Evolutionary conservation across 2,329 filamentous ascomycete genomes (phyloP).

Genomic region (Penicillium glabrum): DNA sequence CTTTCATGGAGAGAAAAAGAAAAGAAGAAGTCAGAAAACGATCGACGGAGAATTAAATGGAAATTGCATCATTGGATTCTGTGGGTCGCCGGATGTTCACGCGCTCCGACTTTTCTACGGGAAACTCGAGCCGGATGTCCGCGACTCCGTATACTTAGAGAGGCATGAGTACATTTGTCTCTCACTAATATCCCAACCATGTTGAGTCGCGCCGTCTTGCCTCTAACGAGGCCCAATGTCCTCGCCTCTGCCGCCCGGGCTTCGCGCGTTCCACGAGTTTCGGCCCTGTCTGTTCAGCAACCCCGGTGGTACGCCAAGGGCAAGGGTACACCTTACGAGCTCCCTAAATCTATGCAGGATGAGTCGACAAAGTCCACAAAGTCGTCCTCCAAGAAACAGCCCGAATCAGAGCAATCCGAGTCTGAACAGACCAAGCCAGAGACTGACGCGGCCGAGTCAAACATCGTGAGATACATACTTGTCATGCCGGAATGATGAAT

Average conservation of each 20-base stretch:
- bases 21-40: slow-evolving; percentile 24
- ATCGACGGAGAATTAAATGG: slow-evolving; percentile 5
- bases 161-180: slow-evolving; percentile 3
- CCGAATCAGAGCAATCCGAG: slow-evolving; percentile 39
- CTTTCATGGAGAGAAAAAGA: slow-evolving; percentile 52
- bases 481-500: neutral
- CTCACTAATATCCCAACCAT: slow-evolving; percentile 30
- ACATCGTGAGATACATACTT: slow-evolving; percentile 24
- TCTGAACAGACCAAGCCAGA: slow-evolving; percentile 36
- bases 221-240: slow-evolving; percentile 45
- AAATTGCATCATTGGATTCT: slow-evolving; percentile 26
- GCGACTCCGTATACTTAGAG: slow-evolving; percentile 1
- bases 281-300: slow-evolving; percentile 32
- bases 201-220: slow-evolving; percentile 47
- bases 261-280: slow-evolving; percentile 36
- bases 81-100: slow-evolving; percentile 20
- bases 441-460: slow-evolving; percentile 27
- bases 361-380: slow-evolving; percentile 17
- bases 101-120: slow-evolving; percentile 33
- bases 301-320: slow-evolving; percentile 42
- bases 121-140: slow-evolving; percentile 13
- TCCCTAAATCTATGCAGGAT: slow-evolving; percentile 31
- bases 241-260: slow-evolving; percentile 36
- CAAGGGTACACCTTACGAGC: slow-evolving; percentile 36
- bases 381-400: slow-evolving; percentile 18